Evolutionary conservation across 495 filamentous ascomycete species (phyloP), one percentile per base, ranked within the genome.

Genomic region (Penicillium verhagenii): DNA sequence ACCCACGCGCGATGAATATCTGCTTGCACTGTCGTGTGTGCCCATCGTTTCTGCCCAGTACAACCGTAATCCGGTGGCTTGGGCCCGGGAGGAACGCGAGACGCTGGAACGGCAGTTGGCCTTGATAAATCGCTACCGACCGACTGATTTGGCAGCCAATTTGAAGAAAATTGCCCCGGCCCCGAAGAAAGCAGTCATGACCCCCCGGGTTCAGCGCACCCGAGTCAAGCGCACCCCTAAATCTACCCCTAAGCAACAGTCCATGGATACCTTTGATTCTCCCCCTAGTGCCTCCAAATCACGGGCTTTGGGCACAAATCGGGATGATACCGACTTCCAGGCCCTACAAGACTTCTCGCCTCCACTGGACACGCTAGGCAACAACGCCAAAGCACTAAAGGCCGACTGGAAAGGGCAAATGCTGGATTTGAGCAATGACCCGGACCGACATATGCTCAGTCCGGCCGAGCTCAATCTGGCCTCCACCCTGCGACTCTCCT

Each of bases 281-380:
- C 67, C 71, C 38, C 70, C 67, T 16, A 61, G 65, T 28, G 72
- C 64, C 54, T 70, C 63, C 37, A 77, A 79, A 54, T 63, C 67
- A 29, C 74, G 77, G 52, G 68, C 70, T 21, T 64, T 78, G 31
- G 80, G 72, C 23, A 78, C 80, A 29, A 90, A 86, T 58, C 82
- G 90, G 18, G 91, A 96, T 68, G 91, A 96, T 67, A 89, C 86
- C 65, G 87, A 96, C 69, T 97, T 90, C 73, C 76, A 82, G n/a
- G 75, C 87, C 31, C 77, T 97, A 21, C 76, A 80, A 26, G 87
- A 97, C 69, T 88, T 79, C 68, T 87, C 85, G n/a, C 93, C 93
- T 38, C 84, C 90, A 9, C 61, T 86, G 47, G 70, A 79, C 23
- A 85, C 86, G 9, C 80, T 95, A 18, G 72, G 74, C 38, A 76